phyloP scores from a whole-genome alignment of 164 flowering plant genomes.

The Stephania japonica region DNA sequence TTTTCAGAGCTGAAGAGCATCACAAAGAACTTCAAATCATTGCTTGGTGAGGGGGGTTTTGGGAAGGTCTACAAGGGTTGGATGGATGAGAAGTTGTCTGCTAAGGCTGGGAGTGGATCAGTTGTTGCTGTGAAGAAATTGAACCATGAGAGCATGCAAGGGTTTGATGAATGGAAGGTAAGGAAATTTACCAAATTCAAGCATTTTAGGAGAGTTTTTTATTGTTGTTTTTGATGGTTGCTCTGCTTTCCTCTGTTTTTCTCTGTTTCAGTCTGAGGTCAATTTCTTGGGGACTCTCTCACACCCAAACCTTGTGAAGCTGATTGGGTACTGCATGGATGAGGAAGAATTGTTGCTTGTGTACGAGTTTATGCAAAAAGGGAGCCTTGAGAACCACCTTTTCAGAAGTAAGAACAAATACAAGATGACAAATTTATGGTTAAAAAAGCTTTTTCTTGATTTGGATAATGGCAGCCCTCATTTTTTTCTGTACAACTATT shows the following conservation, averaged over 20 bases:
- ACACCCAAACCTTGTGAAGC: constrained; percentile 68
- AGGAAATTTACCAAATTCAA: too few species aligned
- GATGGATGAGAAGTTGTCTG: constrained; percentile 41
- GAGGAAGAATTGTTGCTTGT: constrained; percentile 62
- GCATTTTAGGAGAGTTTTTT: too few species aligned
- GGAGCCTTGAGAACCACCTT: constrained; percentile 86
- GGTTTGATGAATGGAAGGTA: constrained; percentile 73
- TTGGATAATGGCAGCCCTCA: too few species aligned
- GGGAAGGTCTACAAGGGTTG: constrained; percentile 65
- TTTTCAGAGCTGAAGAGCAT: constrained; percentile 48
- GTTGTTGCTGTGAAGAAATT: constrained; percentile 67
- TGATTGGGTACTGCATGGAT: constrained; percentile 59
- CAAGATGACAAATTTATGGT: too few species aligned
- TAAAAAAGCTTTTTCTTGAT: background rate
- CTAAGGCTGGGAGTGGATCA: constrained; percentile 33
- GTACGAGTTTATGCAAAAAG: constrained; percentile 79
- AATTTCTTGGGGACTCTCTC: constrained; percentile 64
- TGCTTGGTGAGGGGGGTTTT: constrained; percentile 70
- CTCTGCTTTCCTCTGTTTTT: background rate
- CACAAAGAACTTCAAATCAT: constrained; percentile 43
- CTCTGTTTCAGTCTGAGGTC: constrained; percentile 58
- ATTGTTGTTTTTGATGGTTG: background rate
- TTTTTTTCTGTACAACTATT: too few species aligned
- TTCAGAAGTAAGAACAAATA: constrained; percentile 59
- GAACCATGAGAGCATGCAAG: constrained; percentile 60